A percentile compares a stretch with the other conserved stretches of the same genome.
Evolutionary conservation across 179 eudicot species (phyloP).

Genomic region (Drosera spatulata): DNA sequence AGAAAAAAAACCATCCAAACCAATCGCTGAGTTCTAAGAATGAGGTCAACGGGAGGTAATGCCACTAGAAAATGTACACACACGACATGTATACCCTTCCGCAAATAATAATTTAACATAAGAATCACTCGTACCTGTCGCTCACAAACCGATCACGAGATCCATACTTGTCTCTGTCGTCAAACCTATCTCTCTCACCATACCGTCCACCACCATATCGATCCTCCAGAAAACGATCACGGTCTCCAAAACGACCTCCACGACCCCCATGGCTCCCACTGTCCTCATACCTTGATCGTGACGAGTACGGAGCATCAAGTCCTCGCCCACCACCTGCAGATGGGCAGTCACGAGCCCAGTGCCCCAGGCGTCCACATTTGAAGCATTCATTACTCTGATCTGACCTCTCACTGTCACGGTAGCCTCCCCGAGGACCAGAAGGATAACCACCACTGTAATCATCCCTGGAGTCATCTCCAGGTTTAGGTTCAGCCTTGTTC

Average conservation of each 20-base stretch:
- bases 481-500: slow-evolving; percentile 58
- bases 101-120: too few species aligned
- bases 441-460: slow-evolving; percentile 36
- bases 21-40: too few species aligned
- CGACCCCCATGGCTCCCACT: slow-evolving; percentile 17
- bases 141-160: slow-evolving; percentile 31
- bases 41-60: too few species aligned
- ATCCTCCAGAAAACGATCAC: slow-evolving; percentile 50
- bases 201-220: slow-evolving; percentile 42
- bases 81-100: not conserved
- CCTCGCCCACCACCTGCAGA: slow-evolving; percentile 29
- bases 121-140: slow-evolving; percentile 26
- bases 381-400: slow-evolving; percentile 39
- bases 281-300: slow-evolving; percentile 45
- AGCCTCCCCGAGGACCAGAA: slow-evolving; percentile 37
- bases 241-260: slow-evolving; percentile 40
- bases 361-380: slow-evolving; percentile 13
- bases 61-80: not conserved
- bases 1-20: not conserved
- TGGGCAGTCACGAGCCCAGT: slow-evolving; percentile 74
- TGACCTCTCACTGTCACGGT: slow-evolving; percentile 42
- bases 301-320: slow-evolving; percentile 28
- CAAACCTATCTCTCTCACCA: slow-evolving; percentile 41
- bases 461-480: slow-evolving; percentile 34
- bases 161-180: slow-evolving; percentile 36